These are phyloP conservation scores for Cyclostephanos tholiformis DNA, from an alignment of 108 stramenopile species.

Conservation along the genomic window DNA sequence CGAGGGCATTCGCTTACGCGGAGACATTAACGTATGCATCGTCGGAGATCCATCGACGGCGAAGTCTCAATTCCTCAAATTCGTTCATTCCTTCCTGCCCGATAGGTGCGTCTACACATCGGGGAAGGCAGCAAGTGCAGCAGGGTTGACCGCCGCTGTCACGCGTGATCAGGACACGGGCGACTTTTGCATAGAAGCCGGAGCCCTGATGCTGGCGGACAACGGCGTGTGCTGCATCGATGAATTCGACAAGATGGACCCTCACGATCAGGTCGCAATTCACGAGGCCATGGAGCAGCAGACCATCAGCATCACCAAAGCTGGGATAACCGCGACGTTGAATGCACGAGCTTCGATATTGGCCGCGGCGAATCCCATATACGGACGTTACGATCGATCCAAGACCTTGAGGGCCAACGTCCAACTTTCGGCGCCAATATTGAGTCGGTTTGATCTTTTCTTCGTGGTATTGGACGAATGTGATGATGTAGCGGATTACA, in stretches of 20 bases:
- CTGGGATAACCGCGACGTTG: constrained; percentile 98
- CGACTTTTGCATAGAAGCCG: constrained; percentile 98
- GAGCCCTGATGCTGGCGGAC: constrained; percentile 99
- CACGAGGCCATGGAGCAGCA: constrained; percentile 99
- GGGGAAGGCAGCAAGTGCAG: constrained; percentile 96
- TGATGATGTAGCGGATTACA: constrained; percentile 89
- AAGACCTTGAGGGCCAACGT: constrained; percentile 97
- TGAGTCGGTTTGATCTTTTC: constrained; percentile 98
- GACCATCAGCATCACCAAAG: constrained; percentile 99
- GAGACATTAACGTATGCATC: constrained; percentile 98
- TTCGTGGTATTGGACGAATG: constrained; percentile 99
- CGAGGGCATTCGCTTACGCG: constrained; percentile 96
- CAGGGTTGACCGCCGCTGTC: constrained; percentile 98
- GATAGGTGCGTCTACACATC: constrained; percentile 94
- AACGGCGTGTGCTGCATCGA: constrained; percentile 99
- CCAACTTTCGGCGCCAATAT: constrained; percentile 93
- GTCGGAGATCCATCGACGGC: constrained; percentile 99
- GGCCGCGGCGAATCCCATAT: constrained; percentile 99
- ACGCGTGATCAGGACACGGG: constrained; percentile 97
- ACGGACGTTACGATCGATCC: constrained; percentile 97
- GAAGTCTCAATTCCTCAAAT: constrained; percentile 97
- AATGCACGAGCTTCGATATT: constrained; percentile 98
- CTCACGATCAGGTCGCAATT: constrained; percentile 95
- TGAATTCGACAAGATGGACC: constrained; percentile 96
- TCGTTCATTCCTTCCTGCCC: constrained; percentile 93